These are phyloP conservation scores for Murraya koenigii DNA, from an alignment of 345 rosid species.

Conservation along the genomic window DNA sequence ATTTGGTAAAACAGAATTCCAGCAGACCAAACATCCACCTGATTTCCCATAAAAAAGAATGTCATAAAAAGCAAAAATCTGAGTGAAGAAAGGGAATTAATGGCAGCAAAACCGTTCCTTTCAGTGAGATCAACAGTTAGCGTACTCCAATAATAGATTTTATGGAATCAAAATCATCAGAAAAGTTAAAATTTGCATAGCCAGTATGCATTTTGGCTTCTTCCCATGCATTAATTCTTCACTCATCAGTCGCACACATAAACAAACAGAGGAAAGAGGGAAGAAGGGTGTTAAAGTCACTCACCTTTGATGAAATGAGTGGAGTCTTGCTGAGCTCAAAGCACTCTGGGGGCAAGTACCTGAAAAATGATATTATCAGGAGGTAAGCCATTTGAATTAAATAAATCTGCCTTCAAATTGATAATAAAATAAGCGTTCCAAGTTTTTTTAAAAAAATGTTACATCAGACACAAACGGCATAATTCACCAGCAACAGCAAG, in stretches of 20 bases:
- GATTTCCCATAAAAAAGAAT: slow-evolving; percentile 15
- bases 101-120: not conserved
- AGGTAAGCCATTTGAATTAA: not conserved
- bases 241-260: not conserved
- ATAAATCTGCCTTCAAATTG: not conserved
- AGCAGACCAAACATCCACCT: slow-evolving; percentile 99
- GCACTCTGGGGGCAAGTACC: slow-evolving; percentile 99
- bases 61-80: slow-evolving; percentile 1
- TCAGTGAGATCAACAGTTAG: not conserved
- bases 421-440: not conserved
- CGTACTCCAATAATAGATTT: not conserved
- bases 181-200: not conserved
- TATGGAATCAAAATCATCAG: not conserved
- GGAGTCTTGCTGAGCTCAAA: slow-evolving; percentile 92
- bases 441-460: not conserved
- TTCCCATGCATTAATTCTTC: not conserved
- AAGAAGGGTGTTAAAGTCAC: slow-evolving; percentile 10
- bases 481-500: not conserved
- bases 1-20: slow-evolving; percentile 94
- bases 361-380: slow-evolving; percentile 27
- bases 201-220: not conserved
- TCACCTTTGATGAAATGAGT: slow-evolving; percentile 95
- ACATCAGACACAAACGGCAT: not conserved
- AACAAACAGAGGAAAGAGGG: not conserved
- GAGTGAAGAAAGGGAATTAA: not conserved